These are phyloP conservation scores for Geotrichum restrictum DNA, from an alignment of 1,139 yeast species.

Conservation along the genomic window DNA sequence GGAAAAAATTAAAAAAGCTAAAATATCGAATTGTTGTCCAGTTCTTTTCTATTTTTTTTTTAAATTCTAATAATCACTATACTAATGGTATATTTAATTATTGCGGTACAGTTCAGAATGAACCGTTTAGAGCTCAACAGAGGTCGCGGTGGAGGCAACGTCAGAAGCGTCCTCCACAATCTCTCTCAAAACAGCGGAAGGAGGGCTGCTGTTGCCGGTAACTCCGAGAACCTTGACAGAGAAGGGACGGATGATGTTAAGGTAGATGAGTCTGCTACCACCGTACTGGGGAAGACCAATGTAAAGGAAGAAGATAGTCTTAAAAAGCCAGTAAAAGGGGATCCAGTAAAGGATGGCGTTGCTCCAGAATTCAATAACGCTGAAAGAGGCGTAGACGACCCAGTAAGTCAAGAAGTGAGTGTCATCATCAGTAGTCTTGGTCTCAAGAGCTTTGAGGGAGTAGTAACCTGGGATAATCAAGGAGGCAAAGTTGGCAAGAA, in stretches of 20 bases:
- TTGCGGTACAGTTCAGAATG: no score
- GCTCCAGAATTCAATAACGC: slow-evolving; percentile 93
- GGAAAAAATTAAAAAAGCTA: not conserved
- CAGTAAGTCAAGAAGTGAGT: slow-evolving; percentile 87
- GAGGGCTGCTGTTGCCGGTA: slow-evolving; percentile 20
- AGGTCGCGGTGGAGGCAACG: slow-evolving; percentile 32
- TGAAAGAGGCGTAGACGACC: slow-evolving; percentile 92
- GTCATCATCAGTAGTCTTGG: slow-evolving; percentile 65
- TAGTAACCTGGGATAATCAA: slow-evolving; percentile 86
- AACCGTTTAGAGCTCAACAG: slow-evolving; percentile 29
- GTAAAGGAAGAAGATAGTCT: slow-evolving; percentile 82
- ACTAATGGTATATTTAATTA: no score
- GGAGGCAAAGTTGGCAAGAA: slow-evolving; percentile 88
- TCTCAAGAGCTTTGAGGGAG: slow-evolving; percentile 79
- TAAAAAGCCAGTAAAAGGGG: slow-evolving; percentile 93
- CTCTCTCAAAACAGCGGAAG: slow-evolving; percentile 34
- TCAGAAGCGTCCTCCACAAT: slow-evolving; percentile 34
- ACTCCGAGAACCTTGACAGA: slow-evolving; percentile 52
- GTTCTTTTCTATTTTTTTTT: not conserved
- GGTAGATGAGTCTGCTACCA: slow-evolving; percentile 76
- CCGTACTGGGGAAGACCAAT: slow-evolving; percentile 83
- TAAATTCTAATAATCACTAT: not conserved
- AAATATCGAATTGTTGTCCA: no score
- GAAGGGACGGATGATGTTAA: slow-evolving; percentile 63
- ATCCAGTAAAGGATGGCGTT: slow-evolving; percentile 87